phyloP scores from a whole-genome alignment of 768 basidiomycete genomes.

The Lactarius sanguifluus region DNA sequence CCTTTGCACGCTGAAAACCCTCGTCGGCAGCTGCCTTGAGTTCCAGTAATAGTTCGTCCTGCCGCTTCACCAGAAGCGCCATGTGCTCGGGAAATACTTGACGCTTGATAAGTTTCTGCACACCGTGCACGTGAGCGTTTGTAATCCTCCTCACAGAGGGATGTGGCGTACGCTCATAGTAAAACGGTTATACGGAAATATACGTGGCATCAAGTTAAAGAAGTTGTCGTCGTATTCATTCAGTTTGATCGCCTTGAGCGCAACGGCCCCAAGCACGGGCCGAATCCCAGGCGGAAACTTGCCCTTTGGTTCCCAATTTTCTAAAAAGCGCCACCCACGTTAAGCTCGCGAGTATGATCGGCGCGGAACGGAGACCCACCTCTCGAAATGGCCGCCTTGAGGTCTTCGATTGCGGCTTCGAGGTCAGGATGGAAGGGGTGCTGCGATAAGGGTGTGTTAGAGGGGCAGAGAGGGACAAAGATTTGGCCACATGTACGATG shows the following conservation, averaged over 20 bases:
- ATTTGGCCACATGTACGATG: conserved; percentile 43
- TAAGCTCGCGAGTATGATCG: background rate
- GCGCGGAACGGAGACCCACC: conserved; percentile 40
- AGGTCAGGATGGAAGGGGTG: conserved; percentile 71
- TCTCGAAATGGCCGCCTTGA: conserved; percentile 59
- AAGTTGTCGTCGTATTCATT: conserved; percentile 92
- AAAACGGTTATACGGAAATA: conserved; percentile 95
- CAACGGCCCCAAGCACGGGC: conserved; percentile 66
- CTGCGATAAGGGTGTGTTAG: conserved; percentile 36
- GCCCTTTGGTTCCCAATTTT: conserved; percentile 76
- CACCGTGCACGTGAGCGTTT: conserved; percentile 1
- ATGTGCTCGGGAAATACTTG: conserved; percentile 79
- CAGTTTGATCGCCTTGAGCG: conserved; percentile 74
- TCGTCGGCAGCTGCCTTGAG: conserved; percentile 60
- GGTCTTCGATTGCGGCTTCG: conserved; percentile 55
- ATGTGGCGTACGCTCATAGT: conserved; percentile 75
- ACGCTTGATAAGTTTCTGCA: conserved; percentile 88
- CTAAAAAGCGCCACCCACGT: conserved; percentile 38
- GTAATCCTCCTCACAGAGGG: background rate
- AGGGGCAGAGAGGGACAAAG: background rate
- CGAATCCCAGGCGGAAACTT: conserved; percentile 87
- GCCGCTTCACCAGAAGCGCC: conserved; percentile 60
- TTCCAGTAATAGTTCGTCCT: conserved; percentile 65
- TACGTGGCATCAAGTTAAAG: conserved; percentile 79
- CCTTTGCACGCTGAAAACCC: conserved; percentile 65